Conservation (phyloP, 2,329 filamentous ascomycete species). For the Pseudogymnoascus sp. region DNA sequence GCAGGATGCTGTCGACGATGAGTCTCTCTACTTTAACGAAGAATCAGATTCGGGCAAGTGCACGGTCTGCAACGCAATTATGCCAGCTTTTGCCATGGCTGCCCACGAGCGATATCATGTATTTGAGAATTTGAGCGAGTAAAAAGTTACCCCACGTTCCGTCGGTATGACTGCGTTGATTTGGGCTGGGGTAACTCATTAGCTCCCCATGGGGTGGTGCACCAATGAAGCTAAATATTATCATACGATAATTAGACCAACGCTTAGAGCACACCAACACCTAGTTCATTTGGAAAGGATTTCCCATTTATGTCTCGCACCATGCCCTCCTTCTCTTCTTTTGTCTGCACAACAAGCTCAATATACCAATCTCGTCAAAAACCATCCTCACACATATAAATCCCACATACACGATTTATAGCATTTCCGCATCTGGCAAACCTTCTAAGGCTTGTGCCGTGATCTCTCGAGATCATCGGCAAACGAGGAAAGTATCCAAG, state of each 20-base stretch:
- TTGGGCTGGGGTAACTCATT: slow-evolving; percentile 3
- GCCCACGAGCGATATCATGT: slow-evolving; percentile 42
- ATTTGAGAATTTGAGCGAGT: slow-evolving; percentile 11
- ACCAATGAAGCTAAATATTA: slow-evolving; percentile 4
- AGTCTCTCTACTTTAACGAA: slow-evolving; percentile 18
- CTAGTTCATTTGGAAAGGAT: neutral
- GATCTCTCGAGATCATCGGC: slow-evolving; percentile 7
- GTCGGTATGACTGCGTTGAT: neutral
- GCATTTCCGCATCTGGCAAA: neutral
- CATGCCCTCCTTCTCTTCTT: neutral
- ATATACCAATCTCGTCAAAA: neutral
- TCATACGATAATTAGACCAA: slow-evolving; percentile 7
- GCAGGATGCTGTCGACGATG: slow-evolving; percentile 16
- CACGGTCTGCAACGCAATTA: slow-evolving; percentile 34
- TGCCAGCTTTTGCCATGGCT: slow-evolving; percentile 41
- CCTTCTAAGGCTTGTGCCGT: neutral
- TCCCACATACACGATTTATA: neutral
- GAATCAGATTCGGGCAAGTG: slow-evolving; percentile 28
- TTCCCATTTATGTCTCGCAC: neutral
- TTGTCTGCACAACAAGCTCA: neutral
- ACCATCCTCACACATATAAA: neutral
- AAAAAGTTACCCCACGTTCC: neutral
- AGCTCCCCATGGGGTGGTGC: neutral
- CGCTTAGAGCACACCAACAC: neutral
- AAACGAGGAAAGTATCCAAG: neutral